Conservation (phyloP, 1,284 basidiomycete species). For the Boletus semigastroideus region DNA sequence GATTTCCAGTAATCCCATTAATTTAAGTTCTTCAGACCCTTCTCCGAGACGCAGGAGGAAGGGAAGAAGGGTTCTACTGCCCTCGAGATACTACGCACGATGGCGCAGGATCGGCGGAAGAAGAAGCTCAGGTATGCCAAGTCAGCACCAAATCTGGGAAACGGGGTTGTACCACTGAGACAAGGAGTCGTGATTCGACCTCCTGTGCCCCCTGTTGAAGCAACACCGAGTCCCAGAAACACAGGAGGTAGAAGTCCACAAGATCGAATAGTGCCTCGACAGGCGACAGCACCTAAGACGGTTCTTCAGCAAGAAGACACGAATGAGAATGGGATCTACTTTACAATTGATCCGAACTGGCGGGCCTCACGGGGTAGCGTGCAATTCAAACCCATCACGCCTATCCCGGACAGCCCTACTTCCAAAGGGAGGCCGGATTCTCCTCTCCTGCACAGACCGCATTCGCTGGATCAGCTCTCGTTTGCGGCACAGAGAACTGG, state of each 20-base stretch:
- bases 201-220: background rate
- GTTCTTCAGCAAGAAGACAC: conserved; percentile 3
- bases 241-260: background rate
- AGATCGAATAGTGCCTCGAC: background rate
- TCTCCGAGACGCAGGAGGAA: conserved; percentile 1
- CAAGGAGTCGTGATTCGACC: background rate
- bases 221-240: background rate
- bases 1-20: background rate
- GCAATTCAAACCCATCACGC: conserved; percentile 26
- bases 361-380: conserved; percentile 23
- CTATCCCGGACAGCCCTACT: conserved; percentile 19
- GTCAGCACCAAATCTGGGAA: conserved; percentile 28
- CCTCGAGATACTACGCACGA: conserved; percentile 9
- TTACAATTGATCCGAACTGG: conserved; percentile 28
- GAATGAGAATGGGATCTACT: conserved; percentile 28
- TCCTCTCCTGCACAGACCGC: conserved; percentile 21
- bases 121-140: conserved; percentile 26
- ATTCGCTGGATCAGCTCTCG: conserved; percentile 24
- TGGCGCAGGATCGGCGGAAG: conserved; percentile 20
- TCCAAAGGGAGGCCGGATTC: conserved; percentile 23
- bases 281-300: background rate
- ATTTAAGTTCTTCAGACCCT: conserved; percentile 9
- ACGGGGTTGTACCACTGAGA: background rate
- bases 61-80: conserved; percentile 9
- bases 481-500: conserved; percentile 1